phyloP scores from a whole-genome alignment of 768 basidiomycete species.

The Agaricus subrufescens region DNA sequence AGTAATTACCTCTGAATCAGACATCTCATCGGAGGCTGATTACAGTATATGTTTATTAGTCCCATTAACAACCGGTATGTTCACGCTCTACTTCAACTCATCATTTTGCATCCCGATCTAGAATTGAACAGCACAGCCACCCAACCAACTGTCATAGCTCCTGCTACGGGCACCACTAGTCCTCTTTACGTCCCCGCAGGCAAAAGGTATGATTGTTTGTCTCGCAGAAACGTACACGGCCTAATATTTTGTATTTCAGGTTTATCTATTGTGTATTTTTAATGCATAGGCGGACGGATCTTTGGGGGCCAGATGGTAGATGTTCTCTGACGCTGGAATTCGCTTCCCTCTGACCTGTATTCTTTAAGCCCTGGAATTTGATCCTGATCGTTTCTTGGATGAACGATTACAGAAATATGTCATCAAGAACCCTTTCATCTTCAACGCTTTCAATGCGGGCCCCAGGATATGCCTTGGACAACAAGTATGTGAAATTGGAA shows the following conservation, averaged over 20 bases:
- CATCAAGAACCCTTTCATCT: constrained; percentile 60
- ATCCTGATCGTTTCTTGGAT: constrained; percentile 65
- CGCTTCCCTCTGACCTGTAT: not conserved
- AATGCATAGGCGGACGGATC: constrained; percentile 39
- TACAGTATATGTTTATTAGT: not conserved
- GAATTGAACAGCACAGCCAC: constrained; percentile 7
- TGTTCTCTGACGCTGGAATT: not conserved
- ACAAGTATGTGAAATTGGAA: constrained; percentile 17
- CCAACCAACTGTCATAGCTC: constrained; percentile 13
- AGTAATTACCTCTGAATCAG: not conserved
- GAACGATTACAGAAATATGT: constrained; percentile 49
- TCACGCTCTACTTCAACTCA: not conserved
- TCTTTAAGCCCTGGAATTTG: constrained; percentile 43
- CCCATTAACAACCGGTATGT: constrained; percentile 6
- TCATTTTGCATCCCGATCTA: not conserved
- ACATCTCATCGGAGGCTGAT: too few relatives aligned
- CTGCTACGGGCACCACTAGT: constrained; percentile 9
- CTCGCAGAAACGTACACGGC: not conserved
- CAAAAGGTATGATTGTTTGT: constrained; percentile 15
- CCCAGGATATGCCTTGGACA: constrained; percentile 58
- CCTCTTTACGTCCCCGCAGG: constrained; percentile 19
- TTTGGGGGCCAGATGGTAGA: constrained; percentile 59
- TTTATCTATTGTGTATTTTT: constrained; percentile 28
- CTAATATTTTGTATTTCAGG: not conserved
- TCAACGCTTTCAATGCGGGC: constrained; percentile 65